Base-by-base conservation (phyloP, 306 rosid species). In the Dalbergia cultrata region DNA sequence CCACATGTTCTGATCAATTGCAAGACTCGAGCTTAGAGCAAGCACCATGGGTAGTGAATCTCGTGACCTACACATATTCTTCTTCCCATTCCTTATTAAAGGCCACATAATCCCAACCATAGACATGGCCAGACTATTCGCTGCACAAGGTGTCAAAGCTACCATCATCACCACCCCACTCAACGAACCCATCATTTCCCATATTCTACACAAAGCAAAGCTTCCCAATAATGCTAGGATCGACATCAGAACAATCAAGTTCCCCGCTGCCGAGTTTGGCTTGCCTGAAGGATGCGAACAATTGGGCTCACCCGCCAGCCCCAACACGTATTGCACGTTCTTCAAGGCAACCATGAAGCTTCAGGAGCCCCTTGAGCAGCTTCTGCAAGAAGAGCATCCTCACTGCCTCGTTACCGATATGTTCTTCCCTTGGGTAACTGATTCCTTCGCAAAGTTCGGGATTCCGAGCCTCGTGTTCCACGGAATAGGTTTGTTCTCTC, bases 381-480 rank as follows among this genome's bases (percentile, higher is more conserved):
- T 89, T 7, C 4, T 93, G 12, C 1, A 35, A 13, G 65, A 92
- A 13, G 52, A 81, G 4, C 59, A 47, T 0, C 97, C 98, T 0
- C 19, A 77, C 53, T 88, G 90, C 41, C 31, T 94, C 5, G 63
- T 90, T 2, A 87, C 92, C 1, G 95, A 86, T 80, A 44, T 57
- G 52, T 77, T 88, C 54, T 92, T 80, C 59, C 88, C 91, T 0
- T 86, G 90, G 90, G 67, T 84, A 0, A 83, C 87, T 1, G 88
- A 90, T 9, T 85, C 85, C 1, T 87, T 93, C 0, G 78, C 84
- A 0, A 89, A 87, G 39, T 64, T 81, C 16, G 80, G 81, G 0
- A 88, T 92, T 65, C 98, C 96, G 0, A 81, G 89, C 82, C 50
- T 92, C 9, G 82, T 77, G 41, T 92, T 94, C 34, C 87, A 85